Percentiles rank a stretch among this genome's conserved stretches.
Evolutionary conservation across 805 yeast genomes (phyloP).

Genomic region (Metschnikowia baotianmanensis): DNA sequence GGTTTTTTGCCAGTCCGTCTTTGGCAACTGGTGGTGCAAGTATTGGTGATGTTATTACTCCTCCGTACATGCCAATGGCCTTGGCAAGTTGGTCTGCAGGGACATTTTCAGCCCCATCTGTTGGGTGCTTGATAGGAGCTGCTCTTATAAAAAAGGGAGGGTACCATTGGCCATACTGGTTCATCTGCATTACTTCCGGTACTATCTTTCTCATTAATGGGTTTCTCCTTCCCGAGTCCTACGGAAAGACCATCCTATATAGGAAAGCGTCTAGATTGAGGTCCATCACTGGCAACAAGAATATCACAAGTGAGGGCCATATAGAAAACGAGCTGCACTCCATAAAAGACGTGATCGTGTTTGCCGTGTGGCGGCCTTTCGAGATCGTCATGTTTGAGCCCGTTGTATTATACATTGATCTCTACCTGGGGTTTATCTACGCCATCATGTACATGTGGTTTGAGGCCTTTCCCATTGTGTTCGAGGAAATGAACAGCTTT

Average conservation of each 20-base stretch:
- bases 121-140: slow-evolving; percentile 61
- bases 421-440: slow-evolving; percentile 15
- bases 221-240: slow-evolving; percentile 15
- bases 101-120: slow-evolving; percentile 51
- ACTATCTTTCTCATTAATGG: slow-evolving; percentile 7
- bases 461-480: slow-evolving; percentile 18
- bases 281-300: slow-evolving; percentile 12
- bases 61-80: slow-evolving; percentile 45
- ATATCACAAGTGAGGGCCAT: slow-evolving; percentile 16
- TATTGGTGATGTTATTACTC: slow-evolving; percentile 46
- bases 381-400: slow-evolving; percentile 16
- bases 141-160: slow-evolving; percentile 30
- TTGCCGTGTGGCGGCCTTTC: slow-evolving; percentile 14
- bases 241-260: slow-evolving; percentile 14
- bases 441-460: slow-evolving; percentile 16
- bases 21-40: slow-evolving; percentile 60
- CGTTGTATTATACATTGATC: slow-evolving; percentile 13
- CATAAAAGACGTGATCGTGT: slow-evolving; percentile 6
- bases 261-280: slow-evolving; percentile 16
- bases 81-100: slow-evolving; percentile 53
- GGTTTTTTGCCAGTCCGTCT: slow-evolving; percentile 55
- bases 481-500: slow-evolving; percentile 10
- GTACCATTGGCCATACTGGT: slow-evolving; percentile 16
- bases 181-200: slow-evolving; percentile 13
- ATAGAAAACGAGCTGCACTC: slow-evolving; percentile 8